Evolutionary conservation across 1,284 basidiomycete genomes (phyloP), one percentile per base, ranked within the genome.

Genomic region (Trichosporon faecale): DNA sequence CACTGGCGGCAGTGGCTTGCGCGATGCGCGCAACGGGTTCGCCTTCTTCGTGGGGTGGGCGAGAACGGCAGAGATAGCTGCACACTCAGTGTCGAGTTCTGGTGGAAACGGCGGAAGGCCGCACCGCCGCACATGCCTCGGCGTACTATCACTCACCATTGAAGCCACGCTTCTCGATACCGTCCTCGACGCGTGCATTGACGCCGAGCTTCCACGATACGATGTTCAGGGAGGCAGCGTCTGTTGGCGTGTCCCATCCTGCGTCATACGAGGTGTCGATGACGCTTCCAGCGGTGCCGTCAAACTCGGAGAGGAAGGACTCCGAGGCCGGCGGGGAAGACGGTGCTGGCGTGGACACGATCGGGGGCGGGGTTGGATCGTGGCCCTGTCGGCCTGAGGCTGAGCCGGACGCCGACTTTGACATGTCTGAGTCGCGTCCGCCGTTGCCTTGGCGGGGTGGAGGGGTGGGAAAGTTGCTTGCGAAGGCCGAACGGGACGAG

Each of bases 1-100:
- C 18, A 82, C 68, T 6, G 91, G 84, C 2, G 93, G 93, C 9
- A 95, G 85, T 0, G 89, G 84, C 9, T 92, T 83, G 16, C 84
- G 90, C 76, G 94, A 92, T 0, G 91, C 88, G 79, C 95, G 92
- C 27, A 94, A 90, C 9, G 94, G 93, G 37, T 91, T 91, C 65
- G 91, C 90, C 64, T 86, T 87, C 83, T 90, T 92, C 78, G 91
- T 91, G 1, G 94, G 94, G 77, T 91, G 93, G 77, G 93, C 94
- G 68, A 95, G 87, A 11, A 91, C 89, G 8, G 89, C 90, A 8
- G 90, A 91, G 71, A 91, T 90, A 27, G 90, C 90, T 85, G 71
- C 3, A 8, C 4, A 40, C 31, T 64, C 12, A 68, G 46, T 9
- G 37, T 3, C 64, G 23, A 40, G 40, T 7, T 11, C 23, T 44